Evolutionary conservation across 2,329 filamentous ascomycete genomes (phyloP).

Genomic region (Talaromyces albobiverticillius): DNA sequence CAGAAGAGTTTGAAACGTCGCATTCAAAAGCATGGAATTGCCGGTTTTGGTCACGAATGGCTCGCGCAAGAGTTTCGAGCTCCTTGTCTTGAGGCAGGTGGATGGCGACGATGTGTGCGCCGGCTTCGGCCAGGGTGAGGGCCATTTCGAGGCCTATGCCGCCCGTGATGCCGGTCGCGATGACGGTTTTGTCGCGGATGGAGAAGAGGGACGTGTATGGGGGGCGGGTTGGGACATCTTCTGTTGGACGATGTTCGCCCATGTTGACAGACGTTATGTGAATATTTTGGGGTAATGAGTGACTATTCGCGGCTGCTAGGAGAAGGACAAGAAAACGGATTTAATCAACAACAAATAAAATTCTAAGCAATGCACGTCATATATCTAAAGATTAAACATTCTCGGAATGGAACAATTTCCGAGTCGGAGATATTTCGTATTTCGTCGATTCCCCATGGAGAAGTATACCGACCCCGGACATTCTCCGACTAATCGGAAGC

Average conservation of each 20-base stretch:
- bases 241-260: neutral
- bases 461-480: too few species aligned
- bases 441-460: too few species aligned
- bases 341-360: too few species aligned
- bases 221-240: neutral
- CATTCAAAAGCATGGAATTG: neutral
- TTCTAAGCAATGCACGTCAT: too few species aligned
- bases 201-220: neutral
- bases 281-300: too few species aligned
- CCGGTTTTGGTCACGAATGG: neutral
- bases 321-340: too few species aligned
- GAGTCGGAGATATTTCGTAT: too few species aligned
- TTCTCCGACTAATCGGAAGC: neutral
- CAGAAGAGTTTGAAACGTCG: neutral
- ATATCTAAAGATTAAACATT: too few species aligned
- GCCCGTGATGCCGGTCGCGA: neutral
- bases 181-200: neutral
- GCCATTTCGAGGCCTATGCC: constrained; percentile 1
- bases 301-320: too few species aligned
- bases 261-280: neutral
- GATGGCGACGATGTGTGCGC: neutral
- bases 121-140: neutral
- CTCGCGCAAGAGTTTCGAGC: neutral
- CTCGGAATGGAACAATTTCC: too few species aligned
- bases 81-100: neutral